Percentiles rank a stretch among this genome's conserved stretches.
These are phyloP conservation scores for Lactarius sp. DNA, from an alignment of 768 basidiomycete genomes.

Conservation along the genomic window DNA sequence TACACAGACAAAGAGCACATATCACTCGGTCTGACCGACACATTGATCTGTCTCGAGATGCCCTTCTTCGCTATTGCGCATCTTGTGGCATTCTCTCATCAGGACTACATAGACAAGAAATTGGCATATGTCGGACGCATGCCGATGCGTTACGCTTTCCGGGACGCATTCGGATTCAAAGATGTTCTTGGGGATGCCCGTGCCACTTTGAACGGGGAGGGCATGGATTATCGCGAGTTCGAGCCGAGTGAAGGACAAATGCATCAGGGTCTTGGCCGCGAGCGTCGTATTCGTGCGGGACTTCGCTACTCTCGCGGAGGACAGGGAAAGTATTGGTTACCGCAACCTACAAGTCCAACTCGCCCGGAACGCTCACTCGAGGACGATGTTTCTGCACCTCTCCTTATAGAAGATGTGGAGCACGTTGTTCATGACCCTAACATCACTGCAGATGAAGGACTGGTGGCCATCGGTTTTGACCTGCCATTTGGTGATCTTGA, in stretches of 20 bases:
- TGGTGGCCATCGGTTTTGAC: constrained; percentile 44
- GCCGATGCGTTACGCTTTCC: constrained; percentile 79
- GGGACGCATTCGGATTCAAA: constrained; percentile 80
- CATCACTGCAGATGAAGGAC: constrained; percentile 50
- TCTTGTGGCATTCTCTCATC: constrained; percentile 89
- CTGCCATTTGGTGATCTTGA: constrained; percentile 67
- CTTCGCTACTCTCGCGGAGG: constrained; percentile 91
- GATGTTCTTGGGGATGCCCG: constrained; percentile 87
- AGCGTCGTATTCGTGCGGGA: constrained; percentile 84
- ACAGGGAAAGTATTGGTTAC: constrained; percentile 92
- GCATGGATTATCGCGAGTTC: constrained; percentile 94
- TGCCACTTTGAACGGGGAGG: constrained; percentile 76
- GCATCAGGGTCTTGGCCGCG: constrained; percentile 84
- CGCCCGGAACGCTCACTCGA: constrained; percentile 41
- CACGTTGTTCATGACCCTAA: constrained; percentile 64
- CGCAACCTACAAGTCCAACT: constrained; percentile 48
- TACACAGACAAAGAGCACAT: constrained; percentile 88
- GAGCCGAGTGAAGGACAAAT: constrained; percentile 93
- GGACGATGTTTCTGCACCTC: constrained; percentile 64
- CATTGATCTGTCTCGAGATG: constrained; percentile 95
- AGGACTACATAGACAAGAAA: constrained; percentile 72
- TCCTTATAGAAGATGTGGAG: constrained; percentile 59
- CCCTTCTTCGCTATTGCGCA: constrained; percentile 94
- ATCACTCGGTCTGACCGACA: constrained; percentile 84
- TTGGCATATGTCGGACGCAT: constrained; percentile 76